Evolutionary conservation across 768 basidiomycete species (phyloP), one percentile per base, ranked within the genome.

Genomic region (Amyloporia xantha): DNA sequence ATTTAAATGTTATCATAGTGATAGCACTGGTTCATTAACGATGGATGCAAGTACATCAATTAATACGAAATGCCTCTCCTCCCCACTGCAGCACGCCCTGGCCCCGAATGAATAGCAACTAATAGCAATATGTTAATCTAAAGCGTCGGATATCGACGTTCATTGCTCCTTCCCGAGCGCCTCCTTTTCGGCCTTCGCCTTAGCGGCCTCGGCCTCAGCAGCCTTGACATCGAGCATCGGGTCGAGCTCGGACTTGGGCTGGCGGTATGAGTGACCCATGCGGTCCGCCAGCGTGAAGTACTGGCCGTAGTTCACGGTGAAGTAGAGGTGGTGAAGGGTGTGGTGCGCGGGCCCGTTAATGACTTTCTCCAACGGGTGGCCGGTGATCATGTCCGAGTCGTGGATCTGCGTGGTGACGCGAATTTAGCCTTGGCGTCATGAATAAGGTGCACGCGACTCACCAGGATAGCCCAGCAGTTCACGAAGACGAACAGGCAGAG

Each of bases 271-370:
- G 40, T 81, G 82, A 48, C 82, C 83, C 48, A 72, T 73, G 40
- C 82, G 79, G 66, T 98, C 96, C 17, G 90, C 91, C 84, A 86
- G 94, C 33, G 93, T 96, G 66, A 98, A 97, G 72, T 98, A 99
- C 84, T 96, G 91, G 20, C 92, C 93, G 66, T 92, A 95, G 72
- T 98, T 98, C 57, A 88, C 86, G 37, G 87, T 96, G 71, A 97
- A 98, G 72, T 94, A 95, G 19, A 99, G 70, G 62, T 98, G 96
- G 64, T 97, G 95, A 37, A 97, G 73, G 0, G 94, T 98, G 65
- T 99, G 96, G 59, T 99, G 96, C 2, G 94, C 91, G 2, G 96
- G 95, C n/a, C 92, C 93, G 68, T 98, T 99, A 69, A 99, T 93
- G 63, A 88, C 68, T 51, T 75, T 82, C 69, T 97, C 95, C 4